Evolutionary conservation across 176 grass and related monocot genomes (phyloP).

Genomic region (Avena sativa): DNA sequence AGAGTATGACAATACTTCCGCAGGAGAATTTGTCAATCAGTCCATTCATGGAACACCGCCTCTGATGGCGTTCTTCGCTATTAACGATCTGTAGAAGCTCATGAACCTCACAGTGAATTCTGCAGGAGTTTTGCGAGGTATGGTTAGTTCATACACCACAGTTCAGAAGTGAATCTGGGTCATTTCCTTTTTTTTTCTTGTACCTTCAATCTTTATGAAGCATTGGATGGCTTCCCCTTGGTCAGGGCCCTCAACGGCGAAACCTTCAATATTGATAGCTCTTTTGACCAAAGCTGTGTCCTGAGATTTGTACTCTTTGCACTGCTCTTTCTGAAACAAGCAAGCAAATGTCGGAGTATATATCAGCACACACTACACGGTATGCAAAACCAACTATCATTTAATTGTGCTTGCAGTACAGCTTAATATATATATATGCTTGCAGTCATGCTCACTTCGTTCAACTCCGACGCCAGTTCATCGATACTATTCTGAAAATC

Average conservation of each 20-base stretch:
- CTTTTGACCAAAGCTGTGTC: not conserved
- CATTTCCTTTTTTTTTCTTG: not conserved
- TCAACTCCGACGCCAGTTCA: conserved; percentile 42
- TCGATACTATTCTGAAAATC: conserved; percentile 54
- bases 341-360: not conserved
- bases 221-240: conserved; percentile 44
- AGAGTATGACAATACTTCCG: not conserved
- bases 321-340: conserved; percentile 19
- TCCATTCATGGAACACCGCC: conserved; percentile 18
- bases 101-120: conserved; percentile 83
- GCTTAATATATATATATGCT: not conserved
- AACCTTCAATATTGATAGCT: conserved; percentile 49
- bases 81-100: conserved; percentile 62
- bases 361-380: not conserved
- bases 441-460: conserved; percentile 34
- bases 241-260: conserved; percentile 28
- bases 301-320: conserved; percentile 21
- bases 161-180: not conserved
- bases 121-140: conserved; percentile 40
- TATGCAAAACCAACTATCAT: not conserved
- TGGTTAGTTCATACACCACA: not conserved
- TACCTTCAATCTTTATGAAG: conserved; percentile 82
- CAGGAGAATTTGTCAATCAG: not conserved
- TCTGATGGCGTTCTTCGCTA: conserved; percentile 46
- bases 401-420: not conserved